A percentile compares a stretch with the other conserved stretches of the same genome.
Conservation (phyloP, 805 yeast species). For the Brettanomyces naardenensis region DNA sequence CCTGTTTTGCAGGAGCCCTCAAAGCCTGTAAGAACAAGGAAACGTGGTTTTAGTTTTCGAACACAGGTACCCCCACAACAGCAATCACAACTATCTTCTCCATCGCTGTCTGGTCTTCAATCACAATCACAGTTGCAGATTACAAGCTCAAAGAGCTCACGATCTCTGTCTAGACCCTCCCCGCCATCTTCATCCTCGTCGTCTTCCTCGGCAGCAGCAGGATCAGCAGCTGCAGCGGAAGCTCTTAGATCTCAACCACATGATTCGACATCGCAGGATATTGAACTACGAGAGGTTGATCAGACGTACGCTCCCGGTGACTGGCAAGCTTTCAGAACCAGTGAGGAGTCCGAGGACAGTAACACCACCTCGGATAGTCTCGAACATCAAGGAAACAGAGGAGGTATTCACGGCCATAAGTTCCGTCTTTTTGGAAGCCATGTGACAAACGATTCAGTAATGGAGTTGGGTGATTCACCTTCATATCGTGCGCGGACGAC, state of each 20-base stretch:
- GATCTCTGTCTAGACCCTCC: not conserved
- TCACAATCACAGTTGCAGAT: no score
- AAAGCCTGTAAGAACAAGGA: slow-evolving; percentile 31
- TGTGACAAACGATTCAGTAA: slow-evolving; percentile 16
- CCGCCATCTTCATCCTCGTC: not conserved
- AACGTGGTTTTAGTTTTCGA: slow-evolving; percentile 60
- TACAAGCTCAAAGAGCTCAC: not conserved
- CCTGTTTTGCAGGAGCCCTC: no score
- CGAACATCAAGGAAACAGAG: not conserved
- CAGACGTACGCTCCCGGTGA: slow-evolving; percentile 21
- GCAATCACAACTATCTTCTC: slow-evolving; percentile 8
- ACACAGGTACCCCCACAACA: slow-evolving; percentile 52
- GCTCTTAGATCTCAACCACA: slow-evolving; percentile 8
- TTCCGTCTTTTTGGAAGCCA: not conserved
- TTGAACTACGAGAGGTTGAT: slow-evolving; percentile 27
- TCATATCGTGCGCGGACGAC: not conserved
- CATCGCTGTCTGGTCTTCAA: no score
- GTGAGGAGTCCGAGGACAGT: slow-evolving; percentile 7
- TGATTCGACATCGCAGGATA: slow-evolving; percentile 18
- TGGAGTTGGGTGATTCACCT: slow-evolving; percentile 13
- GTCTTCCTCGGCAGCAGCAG: not conserved
- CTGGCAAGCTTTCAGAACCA: slow-evolving; percentile 12
- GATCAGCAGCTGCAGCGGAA: not conserved
- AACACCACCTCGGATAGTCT: slow-evolving; percentile 4
- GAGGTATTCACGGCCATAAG: not conserved